phyloP scores from a whole-genome alignment of 2,329 filamentous ascomycete genomes.

The Paecilomyces dactylethromorphus region DNA sequence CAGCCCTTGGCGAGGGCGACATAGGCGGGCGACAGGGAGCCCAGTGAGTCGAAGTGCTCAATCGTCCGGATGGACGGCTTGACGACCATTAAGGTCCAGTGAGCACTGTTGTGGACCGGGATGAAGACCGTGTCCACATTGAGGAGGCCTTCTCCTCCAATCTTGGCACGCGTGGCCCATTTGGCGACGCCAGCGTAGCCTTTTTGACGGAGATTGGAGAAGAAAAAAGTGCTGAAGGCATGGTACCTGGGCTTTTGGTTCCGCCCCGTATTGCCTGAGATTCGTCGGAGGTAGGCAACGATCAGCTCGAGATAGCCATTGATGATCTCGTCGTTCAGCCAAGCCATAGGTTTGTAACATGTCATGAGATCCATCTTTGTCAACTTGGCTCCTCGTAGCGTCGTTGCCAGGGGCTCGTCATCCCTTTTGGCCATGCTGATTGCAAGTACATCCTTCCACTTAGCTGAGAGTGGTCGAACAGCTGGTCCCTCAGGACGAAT shows the following conservation, averaged over 20 bases:
- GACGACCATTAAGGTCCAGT: conserved; percentile 45
- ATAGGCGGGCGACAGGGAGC: conserved; percentile 22
- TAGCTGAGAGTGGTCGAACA: conserved; percentile 26
- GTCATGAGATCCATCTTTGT: conserved; percentile 30
- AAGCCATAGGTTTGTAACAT: conserved; percentile 27
- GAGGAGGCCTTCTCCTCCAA: conserved; percentile 38
- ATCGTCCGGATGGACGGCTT: conserved; percentile 36
- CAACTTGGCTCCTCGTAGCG: conserved; percentile 28
- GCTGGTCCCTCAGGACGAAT: conserved; percentile 20
- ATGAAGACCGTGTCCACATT: conserved; percentile 42
- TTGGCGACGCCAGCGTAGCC: conserved; percentile 33
- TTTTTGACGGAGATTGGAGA: conserved; percentile 33
- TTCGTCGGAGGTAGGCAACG: conserved; percentile 29
- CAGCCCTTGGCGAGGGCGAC: conserved; percentile 33
- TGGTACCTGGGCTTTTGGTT: conserved; percentile 33
- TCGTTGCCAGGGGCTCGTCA: conserved; percentile 21
- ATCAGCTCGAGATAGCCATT: conserved; percentile 40
- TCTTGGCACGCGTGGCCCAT: conserved; percentile 42
- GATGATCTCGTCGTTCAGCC: conserved; percentile 43
- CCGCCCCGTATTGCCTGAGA: conserved; percentile 24
- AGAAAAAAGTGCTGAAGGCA: conserved; percentile 42
- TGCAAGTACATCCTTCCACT: conserved; percentile 30
- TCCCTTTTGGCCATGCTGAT: conserved; percentile 20
- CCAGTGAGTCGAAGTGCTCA: conserved; percentile 44
- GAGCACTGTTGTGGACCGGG: conserved; percentile 39